Evolutionary conservation across 192 early-diverging fungal genomes (phyloP).

Genomic region (Coemansia sp.): DNA sequence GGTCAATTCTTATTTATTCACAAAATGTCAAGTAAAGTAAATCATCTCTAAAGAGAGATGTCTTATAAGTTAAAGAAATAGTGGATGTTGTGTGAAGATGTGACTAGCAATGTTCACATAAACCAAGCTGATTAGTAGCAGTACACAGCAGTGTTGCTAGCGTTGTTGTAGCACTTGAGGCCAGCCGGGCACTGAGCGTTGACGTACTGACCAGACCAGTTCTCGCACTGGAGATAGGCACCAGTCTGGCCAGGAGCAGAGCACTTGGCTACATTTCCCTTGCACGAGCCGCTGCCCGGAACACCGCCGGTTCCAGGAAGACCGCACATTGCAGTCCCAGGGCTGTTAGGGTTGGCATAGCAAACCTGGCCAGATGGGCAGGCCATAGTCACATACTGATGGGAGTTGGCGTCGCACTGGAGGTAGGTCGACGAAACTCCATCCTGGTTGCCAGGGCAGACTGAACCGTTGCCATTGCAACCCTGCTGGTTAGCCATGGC

Average conservation of each 20-base stretch:
- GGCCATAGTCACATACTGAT: constrained; percentile 24
- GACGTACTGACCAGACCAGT: constrained; percentile 46
- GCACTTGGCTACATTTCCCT: constrained; percentile 46
- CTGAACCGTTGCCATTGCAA: constrained; percentile 37
- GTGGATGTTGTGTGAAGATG: no score
- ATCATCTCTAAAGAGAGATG: no score
- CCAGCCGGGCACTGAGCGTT: constrained; percentile 26
- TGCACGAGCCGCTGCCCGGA: constrained; percentile 34
- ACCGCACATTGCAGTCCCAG: constrained; percentile 35
- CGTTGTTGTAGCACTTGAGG: constrained; percentile 50
- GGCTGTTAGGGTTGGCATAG: constrained; percentile 40
- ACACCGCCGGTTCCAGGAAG: constrained; percentile 40
- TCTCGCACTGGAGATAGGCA: constrained; percentile 39
- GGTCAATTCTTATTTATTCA: constrained; percentile 1
- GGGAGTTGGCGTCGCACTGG: constrained; percentile 42
- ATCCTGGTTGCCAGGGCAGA: constrained; percentile 38
- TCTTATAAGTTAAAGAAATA: no score
- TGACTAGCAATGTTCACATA: not conserved
- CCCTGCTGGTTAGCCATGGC: constrained; percentile 12
- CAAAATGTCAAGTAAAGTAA: not conserved
- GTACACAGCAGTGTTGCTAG: constrained; percentile 21
- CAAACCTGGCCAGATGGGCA: constrained; percentile 41
- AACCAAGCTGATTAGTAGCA: constrained; percentile 18
- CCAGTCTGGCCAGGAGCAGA: constrained; percentile 26
- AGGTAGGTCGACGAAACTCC: constrained; percentile 40